Evolutionary conservation across 345 rosid species (phyloP), one percentile per base, ranked within the genome.

Genomic region (Cardamine resedifolia): DNA sequence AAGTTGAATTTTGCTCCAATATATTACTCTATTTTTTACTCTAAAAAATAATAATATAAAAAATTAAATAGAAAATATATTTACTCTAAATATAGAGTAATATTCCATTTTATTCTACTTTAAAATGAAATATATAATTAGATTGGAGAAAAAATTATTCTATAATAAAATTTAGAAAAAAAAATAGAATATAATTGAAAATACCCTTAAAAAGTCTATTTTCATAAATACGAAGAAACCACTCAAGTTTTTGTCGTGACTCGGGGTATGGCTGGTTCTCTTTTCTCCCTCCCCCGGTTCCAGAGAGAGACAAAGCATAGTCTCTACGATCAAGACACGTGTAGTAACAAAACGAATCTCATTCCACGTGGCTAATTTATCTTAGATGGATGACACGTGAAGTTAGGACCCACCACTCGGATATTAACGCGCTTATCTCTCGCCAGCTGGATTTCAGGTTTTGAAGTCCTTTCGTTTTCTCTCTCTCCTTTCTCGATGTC

Each of bases 181-280:
- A n/a, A n/a, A n/a, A n/a, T n/a, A n/a, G n/a, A n/a, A n/a, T n/a
- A n/a, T n/a, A n/a, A n/a, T n/a, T n/a, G n/a, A n/a, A n/a, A n/a
- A n/a, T n/a, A n/a, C n/a, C n/a, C n/a, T n/a, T n/a, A n/a, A n/a
- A n/a, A n/a, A n/a, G n/a, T n/a, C n/a, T n/a, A n/a, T n/a, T n/a
- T n/a, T n/a, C n/a, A n/a, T n/a, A n/a, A n/a, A n/a, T n/a, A n/a
- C n/a, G n/a, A n/a, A n/a, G n/a, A n/a, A n/a, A n/a, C n/a, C n/a
- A 19, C 58, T 56, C 44, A 38, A 59, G 55, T 50, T 15, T 66
- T 41, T 74, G 73, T 67, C 68, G 73, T 51, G 73, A 67, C 63
- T 20, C 30, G 48, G 48, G 51, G 55, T 74, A 10, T 34, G 68
- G 44, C 2, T 39, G 19, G 66, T n/a, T 39, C 58, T 49, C 20